Evolutionary conservation across 1,139 yeast species (phyloP), one percentile per base, ranked within the genome.

Genomic region (Candida sp.): DNA sequence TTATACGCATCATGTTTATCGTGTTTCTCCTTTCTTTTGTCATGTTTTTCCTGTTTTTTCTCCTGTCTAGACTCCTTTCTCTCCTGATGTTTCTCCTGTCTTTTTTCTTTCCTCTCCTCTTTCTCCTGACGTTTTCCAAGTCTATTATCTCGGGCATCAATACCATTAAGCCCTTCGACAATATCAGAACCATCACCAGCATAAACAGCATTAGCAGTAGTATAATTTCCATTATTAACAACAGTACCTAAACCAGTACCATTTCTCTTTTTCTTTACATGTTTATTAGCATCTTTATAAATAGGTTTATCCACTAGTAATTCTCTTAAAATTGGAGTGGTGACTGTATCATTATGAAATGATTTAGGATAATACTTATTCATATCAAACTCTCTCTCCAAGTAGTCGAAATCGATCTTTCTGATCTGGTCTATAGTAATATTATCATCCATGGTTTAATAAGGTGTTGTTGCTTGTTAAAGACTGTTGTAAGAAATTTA

Each of bases 231-330:
- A 25, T 25, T 25, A 25, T 25, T 25, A 25, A 7, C 29, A 25
- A 2, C 29, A 25, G 7, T 7, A 25, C 29, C 29, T 25, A 2
- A 2, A 25, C 29, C 29, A 25, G 33, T 41, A 42, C 38, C 50
- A 11, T 34, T 43, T 40, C 43, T 46, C 19, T 39, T 41, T 29
- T 37, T 45, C 25, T 57, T 58, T n/a, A 66, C 55, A 45, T 65
- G 70, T 44, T 61, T 61, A 48, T 71, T 72, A 35, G 76, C 77
- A 27, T 68, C 63, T 35, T 63, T 55, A 45, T 73, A 73, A 22
- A 73, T 72, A 4, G 78, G 79, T 47, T 70, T 70, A 45, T 69
- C 68, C 22, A 53, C 50, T 12, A 73, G 61, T 56, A 70, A 53
- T 39, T 58, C 64, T 44, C 59, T 61, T 39, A 73, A 58, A 36